Evolutionary conservation across 106 monocot genomes (phyloP), one percentile per base, ranked within the genome.

Genomic region (Cymbidium sinense): DNA sequence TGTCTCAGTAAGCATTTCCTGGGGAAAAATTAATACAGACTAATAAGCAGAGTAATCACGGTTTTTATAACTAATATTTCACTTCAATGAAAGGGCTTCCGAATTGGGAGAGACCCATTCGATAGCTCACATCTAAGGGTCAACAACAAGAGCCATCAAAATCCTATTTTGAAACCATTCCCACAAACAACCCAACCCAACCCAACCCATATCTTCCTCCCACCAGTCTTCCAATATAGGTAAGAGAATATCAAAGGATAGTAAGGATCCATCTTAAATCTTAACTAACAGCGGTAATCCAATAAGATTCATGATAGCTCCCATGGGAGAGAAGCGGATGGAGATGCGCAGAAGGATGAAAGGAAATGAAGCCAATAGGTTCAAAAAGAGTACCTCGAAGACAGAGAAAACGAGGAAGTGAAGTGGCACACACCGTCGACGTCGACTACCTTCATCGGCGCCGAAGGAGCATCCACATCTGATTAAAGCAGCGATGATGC

Each of bases 331-430:
- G 71, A 39, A 21, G 34, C 71, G 21, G 21, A 47, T 4, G 25
- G 28, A 44, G 27, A 74, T 35, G 74, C 28, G 44, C 13, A 44
- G 74, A 44, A 74, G 1, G 44, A 47, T 10, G 13, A 43, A 28
- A 27, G 7, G 37, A 71, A 35, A 37, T 34, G 18, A 71, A 74
- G 44, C 6, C 67, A 67, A 33, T 33, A 74, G 41, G 44, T 13
- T 74, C 25, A n/a, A 44, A n/a, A 15, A 43, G 13, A 44, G 43
- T 74, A 74, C 74, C 74, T 74, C 74, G 74, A 74, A 3, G 74
- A 29, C 25, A 25, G 23, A 2, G 44, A 39, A 35, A 17, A 35
- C 71, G 37, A 71, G 9, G 21, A 39, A 37, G 36, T 8, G 37
- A 71, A 71, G 20, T 18, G 34, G 2, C 2, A 9, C 43, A 47